Conservation (phyloP, 2,329 filamentous ascomycete genomes). For the Rhynchosporium graminicola region DNA sequence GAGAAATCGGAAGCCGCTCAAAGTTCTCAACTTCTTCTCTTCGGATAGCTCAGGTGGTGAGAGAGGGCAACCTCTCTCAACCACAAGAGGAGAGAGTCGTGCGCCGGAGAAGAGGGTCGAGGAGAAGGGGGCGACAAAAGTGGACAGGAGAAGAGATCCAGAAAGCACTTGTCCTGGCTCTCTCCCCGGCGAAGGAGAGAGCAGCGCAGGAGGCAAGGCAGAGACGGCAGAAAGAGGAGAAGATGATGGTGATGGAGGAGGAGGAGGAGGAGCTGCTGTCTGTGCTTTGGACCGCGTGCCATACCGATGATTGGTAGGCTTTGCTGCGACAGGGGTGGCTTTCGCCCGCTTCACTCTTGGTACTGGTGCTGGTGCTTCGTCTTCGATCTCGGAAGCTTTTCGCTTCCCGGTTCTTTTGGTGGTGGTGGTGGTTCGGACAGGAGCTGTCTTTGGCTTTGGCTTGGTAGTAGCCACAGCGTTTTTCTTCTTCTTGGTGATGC, state of each 20-base stretch:
- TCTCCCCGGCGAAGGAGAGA: not conserved
- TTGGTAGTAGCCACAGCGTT: not conserved
- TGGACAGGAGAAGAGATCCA: not conserved
- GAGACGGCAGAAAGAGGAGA: not conserved
- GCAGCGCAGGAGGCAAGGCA: not conserved
- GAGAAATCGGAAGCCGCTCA: not conserved
- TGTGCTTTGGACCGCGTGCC: not conserved
- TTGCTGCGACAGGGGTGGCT: constrained; percentile 4
- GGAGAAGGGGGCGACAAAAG: not conserved
- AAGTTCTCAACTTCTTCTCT: not conserved
- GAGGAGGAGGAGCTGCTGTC: not conserved
- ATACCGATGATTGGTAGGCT: constrained; percentile 10
- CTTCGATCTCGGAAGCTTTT: not conserved
- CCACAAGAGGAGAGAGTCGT: not conserved
- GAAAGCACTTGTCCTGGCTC: not conserved
- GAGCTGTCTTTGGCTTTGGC: constrained; percentile 1
- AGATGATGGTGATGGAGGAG: not conserved
- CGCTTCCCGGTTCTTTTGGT: not conserved
- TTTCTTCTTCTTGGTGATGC: constrained; percentile 5
- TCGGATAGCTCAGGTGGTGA: not conserved
- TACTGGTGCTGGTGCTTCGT: not conserved
- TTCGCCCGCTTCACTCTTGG: constrained; percentile 1
- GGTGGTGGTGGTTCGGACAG: not conserved
- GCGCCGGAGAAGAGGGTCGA: not conserved
- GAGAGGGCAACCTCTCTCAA: not conserved